These are phyloP conservation scores for Naumovozyma dairenensis DNA, from an alignment of 805 yeast species.

Conservation along the genomic window DNA sequence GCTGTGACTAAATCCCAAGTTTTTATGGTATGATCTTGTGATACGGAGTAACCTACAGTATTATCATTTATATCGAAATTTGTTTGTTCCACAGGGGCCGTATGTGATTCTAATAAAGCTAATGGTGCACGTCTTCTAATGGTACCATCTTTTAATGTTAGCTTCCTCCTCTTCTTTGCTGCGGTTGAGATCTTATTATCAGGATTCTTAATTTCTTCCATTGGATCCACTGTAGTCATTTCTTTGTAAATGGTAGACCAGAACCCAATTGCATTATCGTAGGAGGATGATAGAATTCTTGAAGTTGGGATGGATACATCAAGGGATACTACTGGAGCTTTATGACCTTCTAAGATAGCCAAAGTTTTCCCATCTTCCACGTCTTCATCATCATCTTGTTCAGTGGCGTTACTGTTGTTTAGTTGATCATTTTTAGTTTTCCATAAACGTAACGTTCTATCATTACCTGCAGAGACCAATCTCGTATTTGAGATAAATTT, in stretches of 20 bases:
- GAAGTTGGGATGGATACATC: slow-evolving; percentile 46
- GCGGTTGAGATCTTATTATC: slow-evolving; percentile 53
- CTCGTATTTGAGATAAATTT: slow-evolving; percentile 68
- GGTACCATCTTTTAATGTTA: slow-evolving; percentile 67
- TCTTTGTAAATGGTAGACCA: slow-evolving; percentile 88
- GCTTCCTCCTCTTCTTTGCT: slow-evolving; percentile 77
- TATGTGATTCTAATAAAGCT: slow-evolving; percentile 68
- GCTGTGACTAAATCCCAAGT: slow-evolving; percentile 94
- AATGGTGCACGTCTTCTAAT: slow-evolving; percentile 77
- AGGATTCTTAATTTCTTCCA: slow-evolving; percentile 34
- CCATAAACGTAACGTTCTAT: slow-evolving; percentile 85
- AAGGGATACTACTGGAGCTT: slow-evolving; percentile 71
- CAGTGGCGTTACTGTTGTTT: slow-evolving; percentile 10
- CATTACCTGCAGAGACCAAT: slow-evolving; percentile 79
- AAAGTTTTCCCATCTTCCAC: slow-evolving; percentile 63
- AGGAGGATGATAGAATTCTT: slow-evolving; percentile 73
- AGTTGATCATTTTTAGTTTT: slow-evolving; percentile 41
- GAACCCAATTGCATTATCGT: slow-evolving; percentile 68
- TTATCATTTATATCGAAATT: slow-evolving; percentile 62
- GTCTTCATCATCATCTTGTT: slow-evolving; percentile 37
- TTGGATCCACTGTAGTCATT: slow-evolving; percentile 53
- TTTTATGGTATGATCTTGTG: slow-evolving; percentile 89
- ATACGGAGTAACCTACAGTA: slow-evolving; percentile 84
- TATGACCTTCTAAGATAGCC: slow-evolving; percentile 85
- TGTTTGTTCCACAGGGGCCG: slow-evolving; percentile 80